phyloP scores from a whole-genome alignment of 495 filamentous ascomycete genomes.

The Talaromyces wortmannii region DNA sequence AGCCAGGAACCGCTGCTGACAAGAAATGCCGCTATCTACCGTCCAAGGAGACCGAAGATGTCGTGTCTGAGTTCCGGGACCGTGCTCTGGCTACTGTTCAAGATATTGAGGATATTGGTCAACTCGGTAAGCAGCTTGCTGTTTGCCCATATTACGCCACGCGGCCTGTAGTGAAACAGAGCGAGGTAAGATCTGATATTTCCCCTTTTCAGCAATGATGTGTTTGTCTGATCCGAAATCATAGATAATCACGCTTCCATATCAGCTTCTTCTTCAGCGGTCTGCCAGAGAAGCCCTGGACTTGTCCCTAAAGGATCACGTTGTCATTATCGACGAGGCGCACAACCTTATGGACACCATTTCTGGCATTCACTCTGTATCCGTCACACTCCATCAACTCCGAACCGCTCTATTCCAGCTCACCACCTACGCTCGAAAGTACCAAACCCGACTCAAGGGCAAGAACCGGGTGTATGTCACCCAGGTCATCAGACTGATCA shows the following conservation, averaged over 20 bases:
- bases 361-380: slow-evolving; percentile 75
- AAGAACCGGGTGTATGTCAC: slow-evolving; percentile 90
- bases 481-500: slow-evolving; percentile 73
- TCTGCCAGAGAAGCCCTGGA: slow-evolving; percentile 83
- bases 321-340: slow-evolving; percentile 93
- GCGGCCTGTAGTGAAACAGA: slow-evolving; percentile 69
- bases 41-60: slow-evolving; percentile 61
- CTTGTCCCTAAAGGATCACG: slow-evolving; percentile 77
- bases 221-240: slow-evolving; percentile 6
- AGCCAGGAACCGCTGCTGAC: slow-evolving; percentile 57
- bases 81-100: slow-evolving; percentile 75
- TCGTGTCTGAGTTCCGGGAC: slow-evolving; percentile 80
- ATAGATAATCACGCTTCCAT: slow-evolving; percentile 88
- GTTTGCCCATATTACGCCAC: slow-evolving; percentile 97
- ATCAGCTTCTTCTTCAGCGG: slow-evolving; percentile 82
- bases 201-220: background rate
- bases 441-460: slow-evolving; percentile 80
- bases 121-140: slow-evolving; percentile 67
- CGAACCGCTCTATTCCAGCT: slow-evolving; percentile 65
- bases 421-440: slow-evolving; percentile 76
- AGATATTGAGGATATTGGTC: slow-evolving; percentile 88
- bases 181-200: slow-evolving; percentile 48
- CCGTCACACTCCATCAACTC: slow-evolving; percentile 66
- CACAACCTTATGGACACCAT: slow-evolving; percentile 98
- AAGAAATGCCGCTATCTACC: slow-evolving; percentile 76